These are phyloP conservation scores for Nidula niveotomentosa DNA, from an alignment of 1,284 basidiomycete species.

Conservation along the genomic window DNA sequence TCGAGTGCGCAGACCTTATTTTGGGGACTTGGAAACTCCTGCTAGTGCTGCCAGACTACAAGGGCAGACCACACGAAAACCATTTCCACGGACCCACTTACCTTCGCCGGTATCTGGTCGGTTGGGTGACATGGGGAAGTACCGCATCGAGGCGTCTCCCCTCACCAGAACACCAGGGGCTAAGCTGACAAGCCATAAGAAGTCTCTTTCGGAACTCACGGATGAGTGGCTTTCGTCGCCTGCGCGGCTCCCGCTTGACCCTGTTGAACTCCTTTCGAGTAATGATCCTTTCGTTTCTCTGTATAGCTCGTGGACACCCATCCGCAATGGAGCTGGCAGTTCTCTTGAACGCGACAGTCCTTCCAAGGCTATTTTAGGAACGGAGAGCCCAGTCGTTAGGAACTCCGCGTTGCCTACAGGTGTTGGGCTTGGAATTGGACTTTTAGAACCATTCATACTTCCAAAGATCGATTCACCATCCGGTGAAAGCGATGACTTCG, in stretches of 20 bases:
- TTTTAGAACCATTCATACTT: slow-evolving; percentile 54
- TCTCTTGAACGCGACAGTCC: slow-evolving; percentile 25
- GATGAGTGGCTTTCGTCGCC: slow-evolving; percentile 47
- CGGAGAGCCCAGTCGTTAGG: slow-evolving; percentile 62
- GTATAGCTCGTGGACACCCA: slow-evolving; percentile 30
- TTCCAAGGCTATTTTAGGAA: slow-evolving; percentile 36
- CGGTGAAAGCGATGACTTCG: slow-evolving; percentile 24
- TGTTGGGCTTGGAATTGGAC: slow-evolving; percentile 47
- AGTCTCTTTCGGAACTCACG: slow-evolving; percentile 35
- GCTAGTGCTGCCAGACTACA: slow-evolving; percentile 30
- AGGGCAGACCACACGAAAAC: slow-evolving; percentile 31
- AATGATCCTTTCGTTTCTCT: slow-evolving; percentile 35
- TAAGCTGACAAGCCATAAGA: slow-evolving; percentile 22
- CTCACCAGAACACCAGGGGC: slow-evolving; percentile 13
- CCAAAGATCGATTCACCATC: slow-evolving; percentile 24
- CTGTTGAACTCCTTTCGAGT: slow-evolving; percentile 14
- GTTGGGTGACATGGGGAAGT: neutral
- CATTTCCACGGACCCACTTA: slow-evolving; percentile 31
- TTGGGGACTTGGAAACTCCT: slow-evolving; percentile 29
- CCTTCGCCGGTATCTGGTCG: slow-evolving; percentile 20
- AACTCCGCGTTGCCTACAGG: slow-evolving; percentile 34
- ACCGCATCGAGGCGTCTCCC: slow-evolving; percentile 16
- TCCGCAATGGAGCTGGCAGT: slow-evolving; percentile 10
- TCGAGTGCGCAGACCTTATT: slow-evolving; percentile 1
- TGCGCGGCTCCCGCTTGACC: slow-evolving; percentile 11